Conservation (phyloP, 129 eudicot genomes). For the Tanacetum coccineum region DNA sequence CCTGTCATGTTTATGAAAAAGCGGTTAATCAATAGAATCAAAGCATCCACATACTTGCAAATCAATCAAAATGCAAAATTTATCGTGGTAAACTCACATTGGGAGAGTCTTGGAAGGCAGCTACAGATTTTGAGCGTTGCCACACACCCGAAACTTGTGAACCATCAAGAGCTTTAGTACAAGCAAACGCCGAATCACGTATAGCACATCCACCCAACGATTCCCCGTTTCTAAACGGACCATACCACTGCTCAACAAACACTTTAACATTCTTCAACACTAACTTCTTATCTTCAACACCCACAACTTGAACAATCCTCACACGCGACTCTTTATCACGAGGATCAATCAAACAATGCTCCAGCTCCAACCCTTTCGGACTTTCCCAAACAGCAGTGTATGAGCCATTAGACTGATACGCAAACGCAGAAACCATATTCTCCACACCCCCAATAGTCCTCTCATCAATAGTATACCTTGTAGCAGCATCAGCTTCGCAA, state of each 20-base stretch:
- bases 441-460: slow-evolving; percentile 40
- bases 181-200: slow-evolving; percentile 87
- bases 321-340: slow-evolving; percentile 67
- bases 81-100: slow-evolving; percentile 32
- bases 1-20: slow-evolving; percentile 32
- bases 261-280: slow-evolving; percentile 50
- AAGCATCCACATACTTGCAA: not conserved
- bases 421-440: slow-evolving; percentile 48
- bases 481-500: slow-evolving; percentile 98
- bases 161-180: slow-evolving; percentile 45
- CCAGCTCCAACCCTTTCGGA: slow-evolving; percentile 54
- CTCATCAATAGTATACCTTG: slow-evolving; percentile 49
- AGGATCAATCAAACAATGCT: slow-evolving; percentile 87
- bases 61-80: not conserved
- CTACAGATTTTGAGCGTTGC: slow-evolving; percentile 42
- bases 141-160: slow-evolving; percentile 62
- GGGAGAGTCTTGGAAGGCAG: slow-evolving; percentile 47
- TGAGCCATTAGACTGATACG: slow-evolving; percentile 61
- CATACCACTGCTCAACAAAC: slow-evolving; percentile 93
- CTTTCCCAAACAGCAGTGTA: slow-evolving; percentile 63
- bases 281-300: slow-evolving; percentile 40
- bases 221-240: slow-evolving; percentile 95
- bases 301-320: slow-evolving; percentile 58
- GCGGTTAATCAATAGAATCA: not conserved
- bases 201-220: slow-evolving; percentile 91